Base-by-base conservation (phyloP, 2,329 filamentous ascomycete species). In the Simplicillium sp. region DNA sequence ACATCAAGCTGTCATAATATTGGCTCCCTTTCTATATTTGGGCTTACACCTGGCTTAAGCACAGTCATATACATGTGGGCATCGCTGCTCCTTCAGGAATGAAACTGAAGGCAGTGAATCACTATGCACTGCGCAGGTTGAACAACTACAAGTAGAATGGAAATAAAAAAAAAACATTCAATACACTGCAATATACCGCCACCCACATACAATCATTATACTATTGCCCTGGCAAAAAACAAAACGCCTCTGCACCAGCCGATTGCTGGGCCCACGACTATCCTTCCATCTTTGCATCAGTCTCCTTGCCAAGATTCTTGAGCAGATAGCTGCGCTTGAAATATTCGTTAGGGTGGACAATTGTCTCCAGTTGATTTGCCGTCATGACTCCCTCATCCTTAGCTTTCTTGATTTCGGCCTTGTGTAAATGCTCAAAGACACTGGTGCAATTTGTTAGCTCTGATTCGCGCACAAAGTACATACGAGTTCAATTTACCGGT, bases 311-410 rank as follows among this genome's bases (percentile, higher is more conserved):
- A 18, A 94, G 61, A 57, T 92, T 86, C 68, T 88, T 95, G 46
- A 98, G 66, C 51, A 94, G 55, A 60, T 87, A 97, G 58, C 88
- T 94, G 42, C 90, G 75, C 71, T 95, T 96, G 64, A 97, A 98
- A 64, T 96, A 98, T 49, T 90, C 89, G 59, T 98, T 98, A 11
- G 92, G 92, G 63, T 98, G 92, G 16, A 95, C 82, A 56, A 98
- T 94, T 0, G 90, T 97, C 63, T 97, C 90, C 34, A 95, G 70
- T 58, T 95, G 86, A 13, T 79, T 78, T 7, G 81, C 66, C 11
- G 72, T 80, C 79, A 83, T 83, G 39, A 80, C 69, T 6, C 77
- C 73, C 38, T 87, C 80, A 34, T 89, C 84, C 61, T 82, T 86
- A 46, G 83, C 85, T 54, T 75, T 79, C 56, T 80, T 84, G 44